A percentile compares a stretch with the other conserved stretches of the same genome.
phyloP scores from a whole-genome alignment of 2,329 filamentous ascomycete genomes.

The Xylaria polymorpha region DNA sequence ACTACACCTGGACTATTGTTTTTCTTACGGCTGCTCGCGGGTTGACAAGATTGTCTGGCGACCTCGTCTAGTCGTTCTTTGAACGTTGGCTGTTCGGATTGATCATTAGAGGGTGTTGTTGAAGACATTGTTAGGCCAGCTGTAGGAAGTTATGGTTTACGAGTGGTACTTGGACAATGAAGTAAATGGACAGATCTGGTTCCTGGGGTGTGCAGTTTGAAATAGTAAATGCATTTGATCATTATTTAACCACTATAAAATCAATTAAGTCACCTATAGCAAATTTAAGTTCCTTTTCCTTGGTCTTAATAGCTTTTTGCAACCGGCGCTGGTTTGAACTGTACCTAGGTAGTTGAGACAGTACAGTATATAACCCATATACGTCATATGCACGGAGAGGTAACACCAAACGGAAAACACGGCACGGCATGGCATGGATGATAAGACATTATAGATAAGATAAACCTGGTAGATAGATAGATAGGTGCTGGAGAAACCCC shows the following conservation, averaged over 20 bases:
- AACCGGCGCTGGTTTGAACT: background rate
- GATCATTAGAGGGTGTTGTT: background rate
- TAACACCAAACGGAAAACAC: conserved; percentile 15
- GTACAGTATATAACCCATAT: background rate
- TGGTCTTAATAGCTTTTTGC: background rate
- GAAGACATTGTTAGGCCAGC: conserved; percentile 12
- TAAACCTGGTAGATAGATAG: background rate
- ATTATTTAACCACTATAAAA: background rate
- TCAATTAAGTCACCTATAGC: background rate
- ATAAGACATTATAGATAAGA: conserved; percentile 1
- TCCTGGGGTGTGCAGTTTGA: background rate
- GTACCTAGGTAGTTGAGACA: background rate
- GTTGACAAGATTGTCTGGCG: conserved; percentile 52
- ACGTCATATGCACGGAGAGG: conserved; percentile 26
- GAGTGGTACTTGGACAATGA: background rate
- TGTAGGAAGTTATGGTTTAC: background rate
- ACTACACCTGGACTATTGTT: conserved; percentile 50
- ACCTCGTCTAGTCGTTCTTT: conserved; percentile 60
- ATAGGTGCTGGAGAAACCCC: conserved; percentile 21
- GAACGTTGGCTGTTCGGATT: conserved; percentile 49
- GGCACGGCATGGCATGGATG: conserved; percentile 8
- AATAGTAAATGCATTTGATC: background rate
- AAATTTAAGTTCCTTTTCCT: background rate
- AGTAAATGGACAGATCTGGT: background rate
- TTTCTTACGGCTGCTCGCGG: conserved; percentile 43